Evolutionary conservation across 352 stramenopile species (phyloP).

Genomic region (Phytophthora hybrid): DNA sequence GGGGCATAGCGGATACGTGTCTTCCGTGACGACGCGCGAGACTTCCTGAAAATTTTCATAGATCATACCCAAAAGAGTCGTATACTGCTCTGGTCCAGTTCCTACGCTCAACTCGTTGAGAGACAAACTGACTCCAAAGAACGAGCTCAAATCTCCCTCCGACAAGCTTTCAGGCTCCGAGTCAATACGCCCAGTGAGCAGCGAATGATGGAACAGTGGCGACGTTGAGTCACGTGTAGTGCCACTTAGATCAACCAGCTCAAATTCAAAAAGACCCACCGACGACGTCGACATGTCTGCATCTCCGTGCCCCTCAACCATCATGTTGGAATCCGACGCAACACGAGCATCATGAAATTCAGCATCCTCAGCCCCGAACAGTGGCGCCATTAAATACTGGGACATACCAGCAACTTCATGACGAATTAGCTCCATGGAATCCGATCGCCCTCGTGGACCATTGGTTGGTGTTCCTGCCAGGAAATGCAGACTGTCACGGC

Average conservation of each 20-base stretch:
- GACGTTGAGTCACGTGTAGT: conserved; percentile 59
- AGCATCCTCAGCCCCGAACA: conserved; percentile 85
- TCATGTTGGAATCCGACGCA: conserved; percentile 43
- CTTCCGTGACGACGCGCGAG: conserved; percentile 77
- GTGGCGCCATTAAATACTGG: conserved; percentile 73
- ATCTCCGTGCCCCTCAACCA: conserved; percentile 28
- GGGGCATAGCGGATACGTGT: conserved; percentile 77
- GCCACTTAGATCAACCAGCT: conserved; percentile 84
- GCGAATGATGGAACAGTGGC: conserved; percentile 82
- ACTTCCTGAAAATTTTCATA: conserved; percentile 91
- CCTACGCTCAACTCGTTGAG: conserved; percentile 86
- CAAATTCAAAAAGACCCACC: conserved; percentile 82
- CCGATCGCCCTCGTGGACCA: conserved; percentile 35
- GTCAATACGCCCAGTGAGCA: conserved; percentile 82
- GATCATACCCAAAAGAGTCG: conserved; percentile 77
- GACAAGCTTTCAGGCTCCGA: conserved; percentile 75
- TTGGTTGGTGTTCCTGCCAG: conserved; percentile 45
- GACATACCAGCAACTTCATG: conserved; percentile 76
- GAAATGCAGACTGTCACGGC: conserved; percentile 72
- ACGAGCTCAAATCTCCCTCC: conserved; percentile 69
- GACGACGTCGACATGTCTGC: conserved; percentile 70
- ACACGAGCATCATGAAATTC: conserved; percentile 86
- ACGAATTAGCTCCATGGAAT: conserved; percentile 68
- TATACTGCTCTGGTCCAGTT: conserved; percentile 70
- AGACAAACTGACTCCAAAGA: conserved; percentile 67